These are phyloP conservation scores for Starmerella ratchasimensis DNA, from an alignment of 805 yeast species.

Conservation along the genomic window DNA sequence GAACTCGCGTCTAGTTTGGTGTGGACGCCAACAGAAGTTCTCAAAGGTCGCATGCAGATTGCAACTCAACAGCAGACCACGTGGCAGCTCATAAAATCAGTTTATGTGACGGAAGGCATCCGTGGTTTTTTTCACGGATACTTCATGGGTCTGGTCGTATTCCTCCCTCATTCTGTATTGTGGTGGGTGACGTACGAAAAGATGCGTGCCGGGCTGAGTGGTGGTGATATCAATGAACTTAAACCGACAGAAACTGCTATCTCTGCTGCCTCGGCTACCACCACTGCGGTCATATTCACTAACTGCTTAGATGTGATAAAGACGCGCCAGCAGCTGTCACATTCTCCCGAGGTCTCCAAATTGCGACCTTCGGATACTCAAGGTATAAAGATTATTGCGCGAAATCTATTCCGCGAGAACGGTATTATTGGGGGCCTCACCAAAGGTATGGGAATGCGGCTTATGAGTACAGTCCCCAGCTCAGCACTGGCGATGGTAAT, in stretches of 20 bases:
- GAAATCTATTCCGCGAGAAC: constrained; percentile 27
- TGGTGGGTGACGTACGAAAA: constrained; percentile 32
- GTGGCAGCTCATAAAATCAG: constrained; percentile 18
- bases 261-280: constrained; percentile 29
- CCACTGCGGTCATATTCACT: constrained; percentile 27
- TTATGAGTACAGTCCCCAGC: constrained; percentile 29
- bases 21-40: constrained; percentile 36
- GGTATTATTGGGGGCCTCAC: constrained; percentile 27
- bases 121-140: constrained; percentile 70
- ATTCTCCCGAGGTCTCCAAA: constrained; percentile 27
- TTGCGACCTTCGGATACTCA: constrained; percentile 29
- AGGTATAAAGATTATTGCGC: constrained; percentile 26
- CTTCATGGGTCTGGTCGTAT: constrained; percentile 33
- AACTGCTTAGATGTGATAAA: constrained; percentile 32
- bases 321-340: constrained; percentile 34
- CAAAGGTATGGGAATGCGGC: constrained; percentile 28
- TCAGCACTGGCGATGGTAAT: constrained; percentile 31
- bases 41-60: constrained; percentile 33
- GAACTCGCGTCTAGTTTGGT: constrained; percentile 29
- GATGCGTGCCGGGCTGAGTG: constrained; percentile 6
- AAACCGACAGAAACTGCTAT: constrained; percentile 22
- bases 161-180: constrained; percentile 31
- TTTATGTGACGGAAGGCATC: constrained; percentile 54
- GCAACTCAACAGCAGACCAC: constrained; percentile 14
- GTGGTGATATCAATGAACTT: constrained; percentile 10